Conservation (phyloP, 805 yeast genomes). For the Myxozyma neglecta region DNA sequence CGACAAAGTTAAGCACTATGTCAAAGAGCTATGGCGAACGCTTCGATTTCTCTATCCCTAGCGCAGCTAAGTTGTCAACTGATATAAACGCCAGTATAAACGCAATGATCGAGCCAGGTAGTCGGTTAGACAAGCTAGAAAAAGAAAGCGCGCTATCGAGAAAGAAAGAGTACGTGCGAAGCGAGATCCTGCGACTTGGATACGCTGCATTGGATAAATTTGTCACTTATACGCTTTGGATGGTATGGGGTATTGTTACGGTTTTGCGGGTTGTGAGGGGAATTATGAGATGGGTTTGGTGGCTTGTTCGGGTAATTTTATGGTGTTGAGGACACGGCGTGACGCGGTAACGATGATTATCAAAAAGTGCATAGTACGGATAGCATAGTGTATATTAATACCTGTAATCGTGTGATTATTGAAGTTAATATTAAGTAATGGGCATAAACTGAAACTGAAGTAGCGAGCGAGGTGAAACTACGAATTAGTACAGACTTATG, state of each 20-base stretch:
- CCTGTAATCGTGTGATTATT: not conserved
- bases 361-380: too few species aligned
- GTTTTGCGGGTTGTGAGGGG: conserved; percentile 12
- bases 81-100: conserved; percentile 22
- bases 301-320: conserved; percentile 1
- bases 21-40: conserved; percentile 17
- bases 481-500: not conserved
- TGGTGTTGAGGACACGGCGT: conserved; percentile 12
- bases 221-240: conserved; percentile 22
- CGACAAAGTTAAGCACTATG: not conserved
- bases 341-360: not conserved
- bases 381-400: too few species aligned
- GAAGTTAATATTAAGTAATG: not conserved
- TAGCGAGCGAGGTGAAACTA: not conserved
- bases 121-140: conserved; percentile 16
- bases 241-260: conserved; percentile 29
- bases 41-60: conserved; percentile 25
- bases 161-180: conserved; percentile 10
- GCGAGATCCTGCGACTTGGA: conserved; percentile 11
- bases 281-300: conserved; percentile 2
- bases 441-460: not conserved
- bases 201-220: conserved; percentile 21
- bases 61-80: conserved; percentile 26
- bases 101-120: conserved; percentile 12
- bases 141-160: conserved; percentile 15